Evolutionary conservation across 164 flowering plant species (phyloP), one percentile per base, ranked within the genome.

Genomic region (Kingdonia uniflora): DNA sequence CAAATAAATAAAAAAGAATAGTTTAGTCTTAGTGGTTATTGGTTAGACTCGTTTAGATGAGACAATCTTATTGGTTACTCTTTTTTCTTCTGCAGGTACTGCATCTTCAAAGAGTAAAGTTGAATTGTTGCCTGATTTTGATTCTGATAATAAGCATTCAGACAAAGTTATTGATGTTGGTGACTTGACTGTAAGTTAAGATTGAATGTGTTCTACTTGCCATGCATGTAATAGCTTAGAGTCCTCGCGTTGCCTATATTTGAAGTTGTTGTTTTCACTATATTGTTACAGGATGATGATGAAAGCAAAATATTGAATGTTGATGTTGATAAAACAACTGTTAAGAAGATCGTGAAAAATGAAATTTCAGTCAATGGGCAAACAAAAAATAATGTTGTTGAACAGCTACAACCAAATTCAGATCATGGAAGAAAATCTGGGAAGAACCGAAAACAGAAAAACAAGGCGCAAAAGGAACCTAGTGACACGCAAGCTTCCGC

Each of bases 291-390:
- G 91, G 81, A 64, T 51, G 66, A 20, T 53, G 70, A 67, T 39
- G 71, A 69, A 55, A 68, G 56, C 47, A 62, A 29, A 40, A 48
- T n/a, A 16, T 53, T 40, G 33, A 52, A 44, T 38, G 35, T 61
- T 55, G 75, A 58, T 46, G 33, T 40, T 54, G 50, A 49, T 41
- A 78, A 71, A 62, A 78, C 80, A 57, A 87, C 94, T 59, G 80
- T 85, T 48, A 87, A 87, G 70, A 73, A 70, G 57, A 87, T 87
- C 33, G 83, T 85, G 58, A 90, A 85, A 62, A 84, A 80, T 68
- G 94, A 87, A 59, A 76, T 87, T 84, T 62, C 68, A 33, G 57
- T 48, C 41, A 80, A 79, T 54, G 65, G 65, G 55, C 64, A 60
- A 26, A 29, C 64, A 29, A 67, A 57, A 63, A 68, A 71, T 59